These are phyloP conservation scores for Pleurotus eryngii DNA, from an alignment of 768 basidiomycete species.

Conservation along the genomic window DNA sequence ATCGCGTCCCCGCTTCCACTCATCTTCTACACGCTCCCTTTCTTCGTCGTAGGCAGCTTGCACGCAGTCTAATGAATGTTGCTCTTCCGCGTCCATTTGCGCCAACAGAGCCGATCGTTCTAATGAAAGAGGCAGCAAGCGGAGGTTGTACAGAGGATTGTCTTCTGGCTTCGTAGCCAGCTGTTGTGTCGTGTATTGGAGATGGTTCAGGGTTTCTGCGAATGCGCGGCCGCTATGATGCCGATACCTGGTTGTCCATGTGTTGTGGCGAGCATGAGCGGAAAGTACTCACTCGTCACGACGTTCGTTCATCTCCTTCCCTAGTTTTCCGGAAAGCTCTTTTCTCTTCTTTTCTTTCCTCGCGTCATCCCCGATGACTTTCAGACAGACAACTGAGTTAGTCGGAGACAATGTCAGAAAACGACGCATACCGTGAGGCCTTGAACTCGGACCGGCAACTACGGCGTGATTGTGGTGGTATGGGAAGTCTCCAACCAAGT, in stretches of 20 bases:
- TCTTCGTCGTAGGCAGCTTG: slow-evolving; percentile 77
- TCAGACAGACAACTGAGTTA: slow-evolving; percentile 8
- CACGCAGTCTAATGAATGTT: slow-evolving; percentile 61
- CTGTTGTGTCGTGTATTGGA: slow-evolving; percentile 58
- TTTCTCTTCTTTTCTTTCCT: slow-evolving; percentile 67
- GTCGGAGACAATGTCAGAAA: neutral
- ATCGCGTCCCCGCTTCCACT: slow-evolving; percentile 74
- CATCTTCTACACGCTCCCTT: slow-evolving; percentile 74
- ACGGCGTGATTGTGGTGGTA: slow-evolving; percentile 33
- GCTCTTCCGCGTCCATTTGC: slow-evolving; percentile 64
- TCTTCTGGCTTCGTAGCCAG: slow-evolving; percentile 69
- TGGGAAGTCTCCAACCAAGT: slow-evolving; percentile 28
- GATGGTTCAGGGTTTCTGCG: slow-evolving; percentile 56
- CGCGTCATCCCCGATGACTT: slow-evolving; percentile 32
- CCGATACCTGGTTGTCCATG: neutral
- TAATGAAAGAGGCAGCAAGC: slow-evolving; percentile 68
- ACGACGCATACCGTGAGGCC: slow-evolving; percentile 35
- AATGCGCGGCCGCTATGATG: slow-evolving; percentile 53
- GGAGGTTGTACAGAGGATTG: slow-evolving; percentile 62
- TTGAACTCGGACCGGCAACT: slow-evolving; percentile 37
- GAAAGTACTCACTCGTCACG: slow-evolving; percentile 62
- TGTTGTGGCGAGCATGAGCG: neutral
- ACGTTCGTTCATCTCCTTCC: slow-evolving; percentile 71
- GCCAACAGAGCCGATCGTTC: slow-evolving; percentile 75
- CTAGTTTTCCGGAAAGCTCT: slow-evolving; percentile 65